Evolutionary conservation across 441 rosid genomes (phyloP).

Genomic region (Euphorbia schlechtendalii): DNA sequence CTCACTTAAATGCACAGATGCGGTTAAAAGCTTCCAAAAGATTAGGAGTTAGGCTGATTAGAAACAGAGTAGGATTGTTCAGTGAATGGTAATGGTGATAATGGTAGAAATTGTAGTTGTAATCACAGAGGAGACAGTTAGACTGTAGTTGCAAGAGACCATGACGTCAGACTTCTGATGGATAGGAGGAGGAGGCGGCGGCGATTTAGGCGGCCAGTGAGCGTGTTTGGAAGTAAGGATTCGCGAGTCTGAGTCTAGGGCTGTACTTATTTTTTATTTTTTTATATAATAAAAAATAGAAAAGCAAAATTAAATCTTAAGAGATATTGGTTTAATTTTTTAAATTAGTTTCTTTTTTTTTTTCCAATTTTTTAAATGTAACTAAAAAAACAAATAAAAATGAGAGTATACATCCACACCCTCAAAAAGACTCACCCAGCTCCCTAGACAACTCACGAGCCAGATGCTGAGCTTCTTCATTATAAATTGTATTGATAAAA

Average conservation of each 20-base stretch:
- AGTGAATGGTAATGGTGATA: slow-evolving; percentile 22
- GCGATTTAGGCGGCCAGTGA: background rate
- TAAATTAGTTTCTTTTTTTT: too few species aligned
- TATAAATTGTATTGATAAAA: too few species aligned
- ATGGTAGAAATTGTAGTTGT: slow-evolving; percentile 21
- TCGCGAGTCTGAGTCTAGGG: slow-evolving; percentile 9
- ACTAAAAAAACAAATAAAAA: too few species aligned
- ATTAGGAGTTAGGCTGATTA: background rate
- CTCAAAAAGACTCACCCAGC: too few species aligned
- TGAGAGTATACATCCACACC: too few species aligned
- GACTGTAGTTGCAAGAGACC: slow-evolving; percentile 3
- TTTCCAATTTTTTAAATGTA: too few species aligned
- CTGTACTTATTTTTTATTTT: background rate
- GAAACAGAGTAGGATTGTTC: slow-evolving; percentile 7
- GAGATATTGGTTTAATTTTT: too few species aligned
- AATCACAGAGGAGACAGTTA: slow-evolving; percentile 10
- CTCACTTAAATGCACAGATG: background rate
- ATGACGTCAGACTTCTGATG: slow-evolving; percentile 23
- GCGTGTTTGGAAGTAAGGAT: background rate
- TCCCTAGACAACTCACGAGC: too few species aligned
- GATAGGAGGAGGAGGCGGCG: background rate
- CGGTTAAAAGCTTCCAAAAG: background rate
- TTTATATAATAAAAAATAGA: too few species aligned
- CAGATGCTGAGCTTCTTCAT: too few species aligned
- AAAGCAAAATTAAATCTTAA: too few species aligned